Percentiles rank a stretch among this genome's conserved stretches.
phyloP scores from a whole-genome alignment of 257 asterid genomes.

The Scutellaria baicalensis region DNA sequence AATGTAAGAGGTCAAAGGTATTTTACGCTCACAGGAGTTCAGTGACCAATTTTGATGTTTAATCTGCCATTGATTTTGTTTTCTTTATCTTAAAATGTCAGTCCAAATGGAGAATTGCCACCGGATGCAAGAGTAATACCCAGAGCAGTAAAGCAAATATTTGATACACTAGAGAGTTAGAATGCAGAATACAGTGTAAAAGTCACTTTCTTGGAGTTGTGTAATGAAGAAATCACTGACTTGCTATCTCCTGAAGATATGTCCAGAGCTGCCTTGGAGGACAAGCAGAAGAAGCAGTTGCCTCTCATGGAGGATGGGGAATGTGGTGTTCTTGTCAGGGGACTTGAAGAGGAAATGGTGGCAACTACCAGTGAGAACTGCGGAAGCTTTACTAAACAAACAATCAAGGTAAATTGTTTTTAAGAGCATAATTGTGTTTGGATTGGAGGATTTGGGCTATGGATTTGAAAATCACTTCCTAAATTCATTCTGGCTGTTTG shows the following conservation, averaged over 20 bases:
- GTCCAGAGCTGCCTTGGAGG: conserved; percentile 51
- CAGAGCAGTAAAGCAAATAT: conserved; percentile 73
- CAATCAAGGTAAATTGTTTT: conserved; percentile 63
- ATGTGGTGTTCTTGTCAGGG: conserved; percentile 93
- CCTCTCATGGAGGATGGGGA: conserved; percentile 92
- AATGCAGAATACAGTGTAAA: conserved; percentile 84
- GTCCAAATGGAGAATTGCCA: conserved; percentile 75
- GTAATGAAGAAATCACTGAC: conserved; percentile 87
- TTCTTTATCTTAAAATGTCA: conserved; percentile 33
- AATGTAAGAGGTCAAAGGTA: conserved; percentile 81
- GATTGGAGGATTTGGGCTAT: too few relatives aligned
- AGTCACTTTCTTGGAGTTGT: conserved; percentile 80
- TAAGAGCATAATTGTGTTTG: too few relatives aligned
- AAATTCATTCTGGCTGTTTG: too few relatives aligned
- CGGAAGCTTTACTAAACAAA: conserved; percentile 77
- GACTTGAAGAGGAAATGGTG: conserved; percentile 84
- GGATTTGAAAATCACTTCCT: too few relatives aligned
- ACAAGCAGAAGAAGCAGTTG: conserved; percentile 72
- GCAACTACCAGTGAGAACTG: conserved; percentile 75
- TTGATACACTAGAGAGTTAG: conserved; percentile 73
- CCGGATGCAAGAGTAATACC: conserved; percentile 83
- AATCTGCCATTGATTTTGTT: neutral
- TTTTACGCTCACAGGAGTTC: neutral
- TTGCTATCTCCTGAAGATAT: conserved; percentile 76
- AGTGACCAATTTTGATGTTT: neutral